Evolutionary conservation across 768 basidiomycete genomes (phyloP), one percentile per base, ranked within the genome.

Genomic region (Hericium coralloides): DNA sequence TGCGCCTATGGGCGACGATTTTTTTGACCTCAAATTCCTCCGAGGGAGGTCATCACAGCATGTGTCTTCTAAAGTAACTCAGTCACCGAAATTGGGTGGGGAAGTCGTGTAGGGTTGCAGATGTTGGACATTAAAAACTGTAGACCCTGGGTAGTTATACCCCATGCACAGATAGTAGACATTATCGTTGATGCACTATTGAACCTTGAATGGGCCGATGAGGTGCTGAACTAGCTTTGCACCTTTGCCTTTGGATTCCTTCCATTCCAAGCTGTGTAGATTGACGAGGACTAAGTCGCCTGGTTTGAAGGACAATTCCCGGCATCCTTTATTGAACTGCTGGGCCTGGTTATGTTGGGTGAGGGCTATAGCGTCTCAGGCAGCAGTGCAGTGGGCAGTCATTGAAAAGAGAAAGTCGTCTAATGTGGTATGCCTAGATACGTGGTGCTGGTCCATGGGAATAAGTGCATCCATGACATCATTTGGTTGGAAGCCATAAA

Each of bases 101-200:
- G 64, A 68, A 18, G 41, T 2, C 1, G 55, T 17, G 52, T 68
- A 69, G 6, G 43, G 45, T 15, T 60, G 49, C 4, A 69, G 58
- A 39, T 69, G 67, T 14, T 54, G 49, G 4, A 66, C 60, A 43
- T 68, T 67, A 2, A 68, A 12, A 3, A 69, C 60, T 0, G 63
- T 60, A 37, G 65, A 61, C 18, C 63, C 62, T 0, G 59, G 55
- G 58, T 66, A 69, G 1, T 60, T 61, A 4, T 58, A 53, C 2
- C 56, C 59, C 22, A 67, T 14, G n/a, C 59, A 12, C 12, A 66
- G 17, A 14, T 58, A 55, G 53, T 66, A 67, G n/a, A 60, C 60
- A 6, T 63, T 50, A 5, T 61, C 63, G 54, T 60, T 64, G 2
- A 70, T 39, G 36, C 59, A 62, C 37, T 63, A 38, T 22, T 62